Conservation (phyloP, 2,329 filamentous ascomycete species). For the Cordyceps cicadae region DNA sequence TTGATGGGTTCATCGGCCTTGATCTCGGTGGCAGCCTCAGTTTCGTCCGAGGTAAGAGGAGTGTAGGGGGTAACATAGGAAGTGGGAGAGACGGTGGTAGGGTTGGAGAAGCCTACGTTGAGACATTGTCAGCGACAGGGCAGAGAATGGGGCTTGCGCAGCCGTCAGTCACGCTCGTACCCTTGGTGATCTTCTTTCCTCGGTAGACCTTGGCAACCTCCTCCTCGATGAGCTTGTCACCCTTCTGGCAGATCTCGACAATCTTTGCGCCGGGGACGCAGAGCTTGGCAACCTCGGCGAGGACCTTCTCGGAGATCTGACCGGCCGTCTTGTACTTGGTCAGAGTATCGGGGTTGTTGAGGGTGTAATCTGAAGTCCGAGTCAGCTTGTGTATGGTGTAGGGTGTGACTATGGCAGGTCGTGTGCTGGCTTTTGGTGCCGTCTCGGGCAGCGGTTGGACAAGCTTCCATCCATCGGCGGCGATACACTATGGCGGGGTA, state of each 20-base stretch:
- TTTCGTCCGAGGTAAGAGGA: constrained; percentile 74
- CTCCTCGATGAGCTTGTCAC: constrained; percentile 89
- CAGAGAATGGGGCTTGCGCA: not conserved
- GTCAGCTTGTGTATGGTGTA: not conserved
- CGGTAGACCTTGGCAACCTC: constrained; percentile 95
- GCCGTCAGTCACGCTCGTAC: constrained; percentile 36
- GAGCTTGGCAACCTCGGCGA: constrained; percentile 69
- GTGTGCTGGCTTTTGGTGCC: constrained; percentile 5
- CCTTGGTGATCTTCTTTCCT: constrained; percentile 94
- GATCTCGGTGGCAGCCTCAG: constrained; percentile 71
- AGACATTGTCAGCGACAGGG: constrained; percentile 13
- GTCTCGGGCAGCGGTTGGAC: not conserved
- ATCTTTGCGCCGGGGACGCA: constrained; percentile 85
- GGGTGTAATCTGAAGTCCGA: constrained; percentile 61
- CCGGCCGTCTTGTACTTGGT: constrained; percentile 99
- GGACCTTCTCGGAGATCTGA: constrained; percentile 89
- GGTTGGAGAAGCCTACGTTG: constrained; percentile 72
- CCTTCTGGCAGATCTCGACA: constrained; percentile 87
- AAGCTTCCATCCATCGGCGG: constrained; percentile 1
- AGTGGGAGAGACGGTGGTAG: constrained; percentile 88
- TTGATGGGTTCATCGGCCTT: constrained; percentile 85
- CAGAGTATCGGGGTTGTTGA: constrained; percentile 87
- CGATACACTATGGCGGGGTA: constrained; percentile 12
- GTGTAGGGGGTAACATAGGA: constrained; percentile 96
- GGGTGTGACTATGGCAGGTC: not conserved